Evolutionary conservation across 495 filamentous ascomycete species (phyloP).

Genomic region (Pyrenula aspistea): DNA sequence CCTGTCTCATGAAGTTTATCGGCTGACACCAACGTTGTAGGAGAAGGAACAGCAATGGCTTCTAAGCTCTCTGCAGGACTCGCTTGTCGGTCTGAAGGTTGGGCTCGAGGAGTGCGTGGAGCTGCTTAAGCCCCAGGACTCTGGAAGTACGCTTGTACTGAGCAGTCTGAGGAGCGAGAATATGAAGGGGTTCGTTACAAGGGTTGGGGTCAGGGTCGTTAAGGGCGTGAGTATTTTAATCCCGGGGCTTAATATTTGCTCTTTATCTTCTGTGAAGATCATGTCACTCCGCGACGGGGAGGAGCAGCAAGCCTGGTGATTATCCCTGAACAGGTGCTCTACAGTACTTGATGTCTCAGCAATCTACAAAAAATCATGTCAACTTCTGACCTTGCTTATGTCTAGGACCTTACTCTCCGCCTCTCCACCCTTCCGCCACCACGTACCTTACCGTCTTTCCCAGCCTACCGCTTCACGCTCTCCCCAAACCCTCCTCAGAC

Average conservation of each 20-base stretch:
- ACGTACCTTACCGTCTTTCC: conserved; percentile 23
- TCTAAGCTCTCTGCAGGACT: conserved; percentile 62
- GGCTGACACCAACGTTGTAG: too few species aligned
- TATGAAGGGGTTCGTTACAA: conserved; percentile 83
- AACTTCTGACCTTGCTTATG: too few species aligned
- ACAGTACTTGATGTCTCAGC: too few species aligned
- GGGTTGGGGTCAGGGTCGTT: conserved; percentile 63
- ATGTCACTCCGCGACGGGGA: too few species aligned
- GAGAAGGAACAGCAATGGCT: conserved; percentile 81
- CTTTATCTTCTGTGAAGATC: background rate
- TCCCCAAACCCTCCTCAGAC: background rate
- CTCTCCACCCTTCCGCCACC: conserved; percentile 32
- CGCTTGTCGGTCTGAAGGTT: conserved; percentile 61
- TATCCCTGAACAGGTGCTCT: too few species aligned
- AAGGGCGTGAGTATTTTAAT: conserved; percentile 48
- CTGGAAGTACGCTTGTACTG: conserved; percentile 74
- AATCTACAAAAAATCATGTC: too few species aligned
- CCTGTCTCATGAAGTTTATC: too few species aligned
- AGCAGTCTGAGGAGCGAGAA: conserved; percentile 79
- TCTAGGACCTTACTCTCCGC: conserved; percentile 38
- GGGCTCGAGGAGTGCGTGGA: conserved; percentile 82
- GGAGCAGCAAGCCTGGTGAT: too few species aligned
- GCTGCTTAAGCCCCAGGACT: conserved; percentile 70
- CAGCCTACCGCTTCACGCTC: conserved; percentile 1
- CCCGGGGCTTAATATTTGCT: conserved; percentile 1